Percentiles rank a stretch among this genome's conserved stretches.
Conservation (phyloP, 306 rosid genomes). For the Dalbergia cultrata region DNA sequence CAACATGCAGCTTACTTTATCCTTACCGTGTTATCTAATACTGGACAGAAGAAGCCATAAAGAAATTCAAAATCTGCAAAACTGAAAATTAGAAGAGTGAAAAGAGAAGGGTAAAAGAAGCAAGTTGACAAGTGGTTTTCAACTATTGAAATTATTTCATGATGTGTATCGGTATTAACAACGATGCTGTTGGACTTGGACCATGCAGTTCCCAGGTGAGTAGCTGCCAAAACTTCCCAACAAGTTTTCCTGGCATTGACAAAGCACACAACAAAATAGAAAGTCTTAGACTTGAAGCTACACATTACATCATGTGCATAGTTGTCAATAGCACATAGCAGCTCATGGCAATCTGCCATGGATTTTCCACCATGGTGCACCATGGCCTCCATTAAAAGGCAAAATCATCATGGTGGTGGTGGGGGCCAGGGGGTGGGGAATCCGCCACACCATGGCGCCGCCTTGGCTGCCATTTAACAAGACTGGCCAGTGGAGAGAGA, state of each 20-base stretch:
- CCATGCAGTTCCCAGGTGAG: not conserved
- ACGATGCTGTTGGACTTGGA: conserved; percentile 33
- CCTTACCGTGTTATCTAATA: not conserved
- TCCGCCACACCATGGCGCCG: too few relatives aligned
- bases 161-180: not conserved
- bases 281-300: conserved; percentile 4
- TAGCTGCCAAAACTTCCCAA: conserved; percentile 22
- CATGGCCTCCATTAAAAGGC: too few relatives aligned
- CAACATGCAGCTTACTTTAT: not conserved
- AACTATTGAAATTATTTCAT: conserved; percentile 14
- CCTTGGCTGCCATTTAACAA: too few relatives aligned
- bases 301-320: not conserved
- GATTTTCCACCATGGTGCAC: too few relatives aligned
- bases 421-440: too few relatives aligned
- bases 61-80: conserved; percentile 7
- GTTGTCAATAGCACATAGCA: too few relatives aligned
- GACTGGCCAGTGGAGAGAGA: not conserved
- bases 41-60: not conserved
- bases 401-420: too few relatives aligned
- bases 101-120: not conserved
- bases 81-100: conserved; percentile 19
- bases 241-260: conserved; percentile 42
- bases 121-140: not conserved
- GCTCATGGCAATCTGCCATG: too few relatives aligned
- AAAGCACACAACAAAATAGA: conserved; percentile 36